Evolutionary conservation across 805 yeast species (phyloP).

Genomic region (Debaryomyces tyrocola): DNA sequence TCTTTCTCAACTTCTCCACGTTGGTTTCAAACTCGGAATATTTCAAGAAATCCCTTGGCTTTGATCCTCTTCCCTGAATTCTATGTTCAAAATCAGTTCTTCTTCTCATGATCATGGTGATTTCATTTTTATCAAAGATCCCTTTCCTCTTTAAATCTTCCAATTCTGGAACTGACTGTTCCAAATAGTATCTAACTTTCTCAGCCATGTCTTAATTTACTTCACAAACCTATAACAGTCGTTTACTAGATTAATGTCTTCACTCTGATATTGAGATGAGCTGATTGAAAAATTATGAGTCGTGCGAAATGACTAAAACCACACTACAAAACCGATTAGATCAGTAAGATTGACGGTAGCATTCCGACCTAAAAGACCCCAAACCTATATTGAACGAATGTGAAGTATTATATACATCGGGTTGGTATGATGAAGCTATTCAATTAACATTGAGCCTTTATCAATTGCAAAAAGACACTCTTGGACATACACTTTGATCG

Average conservation of each 20-base stretch:
- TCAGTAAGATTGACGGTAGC: too few relatives aligned
- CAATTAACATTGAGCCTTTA: background rate
- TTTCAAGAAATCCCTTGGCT: conserved; percentile 70
- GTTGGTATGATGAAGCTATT: too few relatives aligned
- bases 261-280: conserved; percentile 8
- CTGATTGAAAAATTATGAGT: conserved; percentile 8
- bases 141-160: conserved; percentile 83
- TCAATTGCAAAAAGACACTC: background rate
- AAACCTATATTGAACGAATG: too few relatives aligned
- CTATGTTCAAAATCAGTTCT: conserved; percentile 96
- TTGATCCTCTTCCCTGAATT: conserved; percentile 78
- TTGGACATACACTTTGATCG: too few relatives aligned
- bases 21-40: conserved; percentile 80
- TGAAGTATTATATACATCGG: too few relatives aligned
- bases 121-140: conserved; percentile 78
- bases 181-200: conserved; percentile 52
- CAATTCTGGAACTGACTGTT: conserved; percentile 83
- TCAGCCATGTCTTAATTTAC: conserved; percentile 32
- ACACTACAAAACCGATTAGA: too few relatives aligned
- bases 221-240: background rate
- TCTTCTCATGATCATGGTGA: conserved; percentile 81
- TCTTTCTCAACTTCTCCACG: conserved; percentile 73
- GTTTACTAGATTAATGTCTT: background rate
- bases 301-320: conserved; percentile 2
- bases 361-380: too few relatives aligned